Percentiles rank a stretch among this genome's conserved stretches.
These are phyloP conservation scores for Camellia lanceoleosa DNA, from an alignment of 148 eudicot genomes.

Conservation along the genomic window DNA sequence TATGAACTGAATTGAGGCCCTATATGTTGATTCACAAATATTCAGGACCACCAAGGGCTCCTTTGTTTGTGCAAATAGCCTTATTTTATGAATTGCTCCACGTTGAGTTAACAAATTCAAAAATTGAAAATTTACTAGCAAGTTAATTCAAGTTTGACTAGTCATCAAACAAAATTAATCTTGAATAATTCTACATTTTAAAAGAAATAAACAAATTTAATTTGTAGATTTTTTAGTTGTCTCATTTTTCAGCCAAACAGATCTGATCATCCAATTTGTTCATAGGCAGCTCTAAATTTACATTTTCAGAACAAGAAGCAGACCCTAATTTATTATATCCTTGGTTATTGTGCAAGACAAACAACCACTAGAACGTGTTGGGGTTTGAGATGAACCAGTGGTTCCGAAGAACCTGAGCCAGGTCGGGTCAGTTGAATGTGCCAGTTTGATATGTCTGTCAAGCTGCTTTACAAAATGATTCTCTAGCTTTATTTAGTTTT, in stretches of 20 bases:
- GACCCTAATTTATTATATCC: not conserved
- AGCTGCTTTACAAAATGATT: not conserved
- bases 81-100: not conserved
- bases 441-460: not conserved
- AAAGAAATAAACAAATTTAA: not conserved
- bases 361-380: not conserved
- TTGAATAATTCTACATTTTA: not conserved
- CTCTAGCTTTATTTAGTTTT: not conserved
- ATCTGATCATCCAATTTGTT: not conserved
- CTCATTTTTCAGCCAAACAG: not conserved
- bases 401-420: not conserved
- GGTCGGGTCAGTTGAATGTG: not conserved
- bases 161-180: not conserved
- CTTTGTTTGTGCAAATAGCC: not conserved
- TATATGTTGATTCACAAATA: not conserved
- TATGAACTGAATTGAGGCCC: not conserved
- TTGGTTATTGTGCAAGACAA: not conserved
- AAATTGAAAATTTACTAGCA: not conserved
- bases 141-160: not conserved
- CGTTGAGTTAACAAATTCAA: not conserved
- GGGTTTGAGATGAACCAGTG: not conserved
- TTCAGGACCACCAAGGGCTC: not conserved
- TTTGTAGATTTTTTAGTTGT: not conserved
- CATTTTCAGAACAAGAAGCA: not conserved
- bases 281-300: not conserved